A percentile compares a stretch with the other conserved stretches of the same genome.
phyloP scores from a whole-genome alignment of 768 basidiomycete genomes.

The Roridomyces roridus region DNA sequence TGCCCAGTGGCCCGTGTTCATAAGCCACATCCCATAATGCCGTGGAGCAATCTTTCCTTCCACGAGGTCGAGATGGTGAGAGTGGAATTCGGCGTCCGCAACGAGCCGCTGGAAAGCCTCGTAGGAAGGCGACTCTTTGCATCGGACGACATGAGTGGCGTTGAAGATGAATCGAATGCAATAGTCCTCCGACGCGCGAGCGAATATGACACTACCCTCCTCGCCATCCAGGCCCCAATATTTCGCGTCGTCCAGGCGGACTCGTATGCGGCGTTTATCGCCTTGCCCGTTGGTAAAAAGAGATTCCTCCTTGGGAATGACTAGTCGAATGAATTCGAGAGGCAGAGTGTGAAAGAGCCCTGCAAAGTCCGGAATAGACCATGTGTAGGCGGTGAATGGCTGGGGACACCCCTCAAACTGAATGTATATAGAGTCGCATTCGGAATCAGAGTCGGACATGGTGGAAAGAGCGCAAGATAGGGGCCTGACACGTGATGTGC shows the following conservation, averaged over 20 bases:
- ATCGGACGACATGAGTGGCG: not conserved
- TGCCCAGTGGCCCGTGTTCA: conserved; percentile 9
- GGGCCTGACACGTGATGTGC: too few species aligned
- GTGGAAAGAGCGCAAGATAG: too few species aligned
- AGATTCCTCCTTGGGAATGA: too few species aligned
- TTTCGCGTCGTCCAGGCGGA: not conserved
- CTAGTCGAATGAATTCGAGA: too few species aligned
- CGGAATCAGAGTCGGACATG: too few species aligned
- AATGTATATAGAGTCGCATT: too few species aligned
- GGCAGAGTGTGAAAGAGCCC: too few species aligned
- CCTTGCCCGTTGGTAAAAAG: too few species aligned
- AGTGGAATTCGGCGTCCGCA: conserved; percentile 11
- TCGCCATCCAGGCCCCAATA: not conserved
- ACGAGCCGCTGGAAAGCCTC: not conserved
- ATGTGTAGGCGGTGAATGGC: too few species aligned
- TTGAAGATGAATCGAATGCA: conserved; percentile 14
- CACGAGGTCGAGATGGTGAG: not conserved
- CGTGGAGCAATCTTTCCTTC: not conserved
- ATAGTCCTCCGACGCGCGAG: not conserved
- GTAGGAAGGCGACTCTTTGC: not conserved
- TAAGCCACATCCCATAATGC: conserved; percentile 14
- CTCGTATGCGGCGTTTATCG: not conserved
- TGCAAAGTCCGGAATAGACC: too few species aligned
- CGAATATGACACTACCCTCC: not conserved
- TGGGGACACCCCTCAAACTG: too few species aligned